Evolutionary conservation across 2,329 filamentous ascomycete genomes (phyloP).

Genomic region (Talaromyces marneffei): DNA sequence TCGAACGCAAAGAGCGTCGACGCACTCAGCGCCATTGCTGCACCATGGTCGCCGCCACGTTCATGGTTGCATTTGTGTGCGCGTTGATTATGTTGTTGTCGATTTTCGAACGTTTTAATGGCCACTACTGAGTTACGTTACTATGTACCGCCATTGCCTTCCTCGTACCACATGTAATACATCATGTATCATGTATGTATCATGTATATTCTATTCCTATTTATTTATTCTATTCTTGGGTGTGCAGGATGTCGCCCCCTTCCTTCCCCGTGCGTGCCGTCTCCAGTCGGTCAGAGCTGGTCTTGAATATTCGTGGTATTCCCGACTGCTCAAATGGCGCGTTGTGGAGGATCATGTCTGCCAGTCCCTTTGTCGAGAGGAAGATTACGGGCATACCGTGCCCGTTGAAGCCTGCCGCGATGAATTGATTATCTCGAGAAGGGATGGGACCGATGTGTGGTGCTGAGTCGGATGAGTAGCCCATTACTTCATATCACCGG

Average conservation of each 20-base stretch:
- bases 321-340: constrained; percentile 25
- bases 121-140: no score
- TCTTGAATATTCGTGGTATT: constrained; percentile 32
- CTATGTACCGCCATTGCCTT: no score
- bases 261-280: constrained; percentile 9
- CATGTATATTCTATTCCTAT: not conserved
- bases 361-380: constrained; percentile 55
- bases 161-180: no score
- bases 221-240: not conserved
- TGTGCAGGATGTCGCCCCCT: constrained; percentile 13
- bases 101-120: no score
- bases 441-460: constrained; percentile 51
- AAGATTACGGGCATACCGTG: constrained; percentile 63
- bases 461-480: constrained; percentile 47
- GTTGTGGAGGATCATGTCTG: constrained; percentile 46
- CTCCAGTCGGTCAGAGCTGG: constrained; percentile 22
- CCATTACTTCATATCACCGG: constrained; percentile 48
- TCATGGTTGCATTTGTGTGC: constrained; percentile 9
- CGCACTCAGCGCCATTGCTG: constrained; percentile 9
- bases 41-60: constrained; percentile 8
- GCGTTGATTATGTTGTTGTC: constrained; percentile 3
- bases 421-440: constrained; percentile 46
- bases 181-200: no score
- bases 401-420: constrained; percentile 59
- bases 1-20: constrained; percentile 7